Evolutionary conservation across 305 asterid species (phyloP).

Genomic region (Fraxinus ornus): DNA sequence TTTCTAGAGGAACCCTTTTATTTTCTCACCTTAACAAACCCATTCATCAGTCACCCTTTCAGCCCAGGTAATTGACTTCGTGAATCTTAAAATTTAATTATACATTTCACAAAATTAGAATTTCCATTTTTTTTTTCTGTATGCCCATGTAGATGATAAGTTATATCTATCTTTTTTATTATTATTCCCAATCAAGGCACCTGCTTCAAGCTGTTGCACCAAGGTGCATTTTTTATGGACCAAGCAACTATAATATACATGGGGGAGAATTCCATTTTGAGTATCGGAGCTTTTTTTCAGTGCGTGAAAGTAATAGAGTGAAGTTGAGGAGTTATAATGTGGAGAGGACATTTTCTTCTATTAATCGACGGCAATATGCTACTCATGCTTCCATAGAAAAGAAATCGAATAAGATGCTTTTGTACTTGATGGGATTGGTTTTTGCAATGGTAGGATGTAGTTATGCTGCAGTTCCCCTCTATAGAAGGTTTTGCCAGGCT

Average conservation of each 20-base stretch:
- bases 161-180: not conserved
- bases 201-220: constrained; percentile 25
- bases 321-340: constrained; percentile 29
- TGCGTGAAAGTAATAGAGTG: constrained; percentile 26
- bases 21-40: constrained; percentile 30
- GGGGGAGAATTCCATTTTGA: constrained; percentile 33
- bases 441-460: constrained; percentile 90
- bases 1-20: constrained; percentile 40
- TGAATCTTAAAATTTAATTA: not conserved
- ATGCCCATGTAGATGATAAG: not conserved
- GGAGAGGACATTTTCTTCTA: constrained; percentile 22
- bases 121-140: not conserved
- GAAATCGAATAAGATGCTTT: constrained; percentile 76
- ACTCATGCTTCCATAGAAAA: constrained; percentile 53
- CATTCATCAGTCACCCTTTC: constrained; percentile 28
- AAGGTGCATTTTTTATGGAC: constrained; percentile 30
- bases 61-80: constrained; percentile 45
- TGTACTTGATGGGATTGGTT: constrained; percentile 81
- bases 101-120: too few species aligned
- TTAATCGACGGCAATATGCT: constrained; percentile 41
- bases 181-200: constrained; percentile 34
- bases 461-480: constrained; percentile 95
- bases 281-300: constrained; percentile 32
- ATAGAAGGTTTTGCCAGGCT: constrained; percentile 93
- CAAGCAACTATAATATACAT: constrained; percentile 15